phyloP scores from a whole-genome alignment of 345 rosid species.

The Sonneratia caseolaris region DNA sequence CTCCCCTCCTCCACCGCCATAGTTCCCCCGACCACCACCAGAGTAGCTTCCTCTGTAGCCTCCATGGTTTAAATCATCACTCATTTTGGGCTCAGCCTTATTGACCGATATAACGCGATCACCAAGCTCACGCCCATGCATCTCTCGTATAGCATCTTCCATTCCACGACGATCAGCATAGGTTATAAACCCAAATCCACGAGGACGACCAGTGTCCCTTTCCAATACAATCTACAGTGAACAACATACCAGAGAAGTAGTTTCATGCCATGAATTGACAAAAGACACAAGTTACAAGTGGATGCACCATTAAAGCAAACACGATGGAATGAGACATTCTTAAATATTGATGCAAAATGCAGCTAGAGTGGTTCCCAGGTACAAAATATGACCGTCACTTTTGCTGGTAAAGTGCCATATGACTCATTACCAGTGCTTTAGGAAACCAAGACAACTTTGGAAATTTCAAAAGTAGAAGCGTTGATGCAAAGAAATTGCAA shows the following conservation, averaged over 20 bases:
- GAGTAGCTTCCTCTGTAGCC: conserved; percentile 78
- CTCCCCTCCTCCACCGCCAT: conserved; percentile 42
- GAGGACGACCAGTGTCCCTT: conserved; percentile 89
- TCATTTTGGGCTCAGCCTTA: conserved; percentile 89
- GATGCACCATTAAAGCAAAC: background rate
- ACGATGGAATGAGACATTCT: background rate
- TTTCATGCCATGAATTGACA: background rate
- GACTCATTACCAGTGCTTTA: too few relatives aligned
- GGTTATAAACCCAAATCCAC: conserved; percentile 96
- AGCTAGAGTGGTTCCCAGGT: too few relatives aligned
- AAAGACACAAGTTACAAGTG: background rate
- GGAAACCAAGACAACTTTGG: too few relatives aligned
- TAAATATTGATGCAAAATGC: background rate
- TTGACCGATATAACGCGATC: conserved; percentile 89
- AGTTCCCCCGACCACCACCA: conserved; percentile 57
- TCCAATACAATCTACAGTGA: conserved; percentile 80
- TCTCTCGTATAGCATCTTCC: conserved; percentile 94
- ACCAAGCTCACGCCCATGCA: conserved; percentile 91
- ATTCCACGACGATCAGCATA: conserved; percentile 84
- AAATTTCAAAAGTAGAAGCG: too few relatives aligned
- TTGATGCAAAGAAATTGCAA: too few relatives aligned
- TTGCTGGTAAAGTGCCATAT: too few relatives aligned
- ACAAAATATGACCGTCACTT: too few relatives aligned
- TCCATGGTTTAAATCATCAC: conserved; percentile 60
- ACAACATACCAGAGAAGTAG: conserved; percentile 12